Evolutionary conservation across 176 grass and related monocot species (phyloP).

Genomic region (Triticum aestivum): IWGSC_CS_RefSeq_v2.1 NC_057808.1:352846169-352846668

Average conservation of each 20-base stretch:
- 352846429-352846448: background rate
- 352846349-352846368: conserved; percentile 70
- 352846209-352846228: background rate
- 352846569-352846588: conserved; percentile 14
- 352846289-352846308: conserved; percentile 71
- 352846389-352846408: conserved; percentile 32
- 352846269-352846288: conserved; percentile 72
- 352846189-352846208: background rate
- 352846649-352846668: background rate
- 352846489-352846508: background rate
- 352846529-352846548: background rate
- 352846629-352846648: background rate
- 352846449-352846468: background rate
- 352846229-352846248: conserved; percentile 7
- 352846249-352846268: conserved; percentile 36
- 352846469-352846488: conserved; percentile 13
- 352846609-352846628: conserved; percentile 7
- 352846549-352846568: conserved; percentile 21
- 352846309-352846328: conserved; percentile 88
- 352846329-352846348: conserved; percentile 73
- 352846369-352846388: conserved; percentile 64
- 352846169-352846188: background rate
- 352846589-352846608: conserved; percentile 17
- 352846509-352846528: background rate
- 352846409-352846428: conserved; percentile 17